Evolutionary conservation across 2,329 filamentous ascomycete genomes (phyloP).

Genomic region (Fusarium nelsonii): DNA sequence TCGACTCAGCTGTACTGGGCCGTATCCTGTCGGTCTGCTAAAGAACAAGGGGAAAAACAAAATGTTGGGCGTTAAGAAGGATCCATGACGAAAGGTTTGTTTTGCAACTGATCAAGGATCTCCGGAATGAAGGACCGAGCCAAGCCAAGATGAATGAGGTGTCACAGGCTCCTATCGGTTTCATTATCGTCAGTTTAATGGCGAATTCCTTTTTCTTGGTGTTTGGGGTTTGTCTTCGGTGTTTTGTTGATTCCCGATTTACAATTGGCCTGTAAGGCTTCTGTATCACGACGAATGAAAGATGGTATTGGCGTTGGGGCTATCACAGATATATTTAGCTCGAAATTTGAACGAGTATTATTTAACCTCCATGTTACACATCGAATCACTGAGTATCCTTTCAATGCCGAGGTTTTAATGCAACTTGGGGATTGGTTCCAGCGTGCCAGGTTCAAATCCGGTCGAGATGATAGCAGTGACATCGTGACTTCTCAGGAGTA

Average conservation of each 20-base stretch:
- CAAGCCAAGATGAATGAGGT: conserved; percentile 4
- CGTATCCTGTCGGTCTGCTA: conserved; percentile 37
- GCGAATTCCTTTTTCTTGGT: conserved; percentile 34
- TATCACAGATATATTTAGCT: conserved; percentile 40
- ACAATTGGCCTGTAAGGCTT: conserved; percentile 28
- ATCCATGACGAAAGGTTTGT: conserved; percentile 26
- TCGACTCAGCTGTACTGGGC: conserved; percentile 33
- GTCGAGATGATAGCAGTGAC: conserved; percentile 8
- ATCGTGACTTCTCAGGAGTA: not conserved
- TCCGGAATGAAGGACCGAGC: conserved; percentile 1
- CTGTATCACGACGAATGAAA: conserved; percentile 40
- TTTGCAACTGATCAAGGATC: conserved; percentile 2
- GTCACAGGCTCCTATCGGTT: conserved; percentile 15
- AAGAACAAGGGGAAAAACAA: conserved; percentile 19
- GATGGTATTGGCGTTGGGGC: conserved; percentile 39
- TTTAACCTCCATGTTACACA: conserved; percentile 29
- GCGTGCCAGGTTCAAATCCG: conserved; percentile 9
- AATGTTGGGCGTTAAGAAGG: conserved; percentile 32
- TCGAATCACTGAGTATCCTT: conserved; percentile 7
- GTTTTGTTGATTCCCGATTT: conserved; percentile 38
- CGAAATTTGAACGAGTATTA: conserved; percentile 30
- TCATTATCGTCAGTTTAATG: conserved; percentile 19
- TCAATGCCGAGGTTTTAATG: conserved; percentile 9
- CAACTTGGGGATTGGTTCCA: conserved; percentile 7
- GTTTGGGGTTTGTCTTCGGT: conserved; percentile 30